These are phyloP conservation scores for Botrytis pseudocinerea DNA, from an alignment of 2,329 filamentous ascomycete species.

Conservation along the genomic window DNA sequence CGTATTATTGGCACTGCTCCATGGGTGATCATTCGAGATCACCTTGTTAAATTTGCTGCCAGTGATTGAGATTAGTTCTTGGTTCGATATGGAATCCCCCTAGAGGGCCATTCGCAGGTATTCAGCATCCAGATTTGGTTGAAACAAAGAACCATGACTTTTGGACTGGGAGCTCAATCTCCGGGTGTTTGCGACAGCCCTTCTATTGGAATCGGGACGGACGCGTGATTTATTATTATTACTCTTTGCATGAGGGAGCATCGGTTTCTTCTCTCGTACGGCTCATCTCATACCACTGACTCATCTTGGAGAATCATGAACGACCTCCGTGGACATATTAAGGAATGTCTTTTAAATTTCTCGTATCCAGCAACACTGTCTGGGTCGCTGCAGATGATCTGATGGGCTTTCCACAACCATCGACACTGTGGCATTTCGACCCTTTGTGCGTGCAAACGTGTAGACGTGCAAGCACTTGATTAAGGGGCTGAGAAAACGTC, in stretches of 20 bases:
- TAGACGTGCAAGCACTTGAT: background rate
- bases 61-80: background rate
- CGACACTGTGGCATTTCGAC: background rate
- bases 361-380: background rate
- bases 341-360: background rate
- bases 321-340: background rate
- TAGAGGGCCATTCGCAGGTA: background rate
- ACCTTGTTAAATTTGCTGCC: background rate
- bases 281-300: background rate
- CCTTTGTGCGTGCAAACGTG: background rate
- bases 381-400: background rate
- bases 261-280: background rate
- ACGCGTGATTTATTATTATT: background rate
- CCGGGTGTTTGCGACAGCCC: conserved; percentile 6
- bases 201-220: background rate
- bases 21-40: background rate
- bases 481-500: background rate
- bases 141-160: conserved; percentile 15
- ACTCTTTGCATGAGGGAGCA: background rate
- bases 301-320: background rate
- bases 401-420: background rate
- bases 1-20: background rate
- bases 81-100: background rate
- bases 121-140: background rate
- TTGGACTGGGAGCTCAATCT: background rate